These are phyloP conservation scores for Tetradesmus lagerheimii DNA, from an alignment of 139 green algal genomes.

Conservation along the genomic window DNA sequence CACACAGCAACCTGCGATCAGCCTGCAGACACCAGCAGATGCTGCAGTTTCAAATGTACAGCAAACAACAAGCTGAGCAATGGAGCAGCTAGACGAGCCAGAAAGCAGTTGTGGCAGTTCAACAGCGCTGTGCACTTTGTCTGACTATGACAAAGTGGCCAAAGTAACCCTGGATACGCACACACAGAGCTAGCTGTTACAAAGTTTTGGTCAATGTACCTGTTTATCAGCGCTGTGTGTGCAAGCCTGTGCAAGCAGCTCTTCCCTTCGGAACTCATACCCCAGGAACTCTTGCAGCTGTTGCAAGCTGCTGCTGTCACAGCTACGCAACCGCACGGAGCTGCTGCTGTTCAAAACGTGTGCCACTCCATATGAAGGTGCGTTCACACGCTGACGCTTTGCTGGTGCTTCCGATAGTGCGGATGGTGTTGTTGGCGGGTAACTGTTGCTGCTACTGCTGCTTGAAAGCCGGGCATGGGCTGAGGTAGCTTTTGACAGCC, in stretches of 20 bases:
- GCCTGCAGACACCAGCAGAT: too few species aligned
- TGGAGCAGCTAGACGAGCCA: neutral
- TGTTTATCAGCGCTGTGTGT: conserved; percentile 28
- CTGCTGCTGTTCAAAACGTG: neutral
- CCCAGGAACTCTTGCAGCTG: conserved; percentile 34
- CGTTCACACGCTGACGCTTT: neutral
- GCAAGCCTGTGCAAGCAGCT: conserved; percentile 18
- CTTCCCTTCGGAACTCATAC: conserved; percentile 6
- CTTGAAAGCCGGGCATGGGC: neutral
- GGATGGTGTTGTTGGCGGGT: neutral
- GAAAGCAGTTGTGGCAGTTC: neutral
- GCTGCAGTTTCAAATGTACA: too few species aligned
- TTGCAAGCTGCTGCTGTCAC: neutral
- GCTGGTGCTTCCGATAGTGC: neutral
- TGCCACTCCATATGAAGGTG: neutral
- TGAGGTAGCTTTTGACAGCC: neutral
- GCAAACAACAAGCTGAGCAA: too few species aligned
- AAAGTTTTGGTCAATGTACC: neutral
- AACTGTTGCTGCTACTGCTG: conserved; percentile 20
- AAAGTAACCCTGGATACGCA: too few species aligned
- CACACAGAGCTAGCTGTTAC: too few species aligned
- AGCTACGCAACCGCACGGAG: neutral
- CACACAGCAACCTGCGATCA: too few species aligned
- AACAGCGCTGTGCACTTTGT: too few species aligned
- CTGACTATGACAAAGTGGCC: neutral